Base-by-base conservation (phyloP, 306 rosid species). In the Corylus avellana region DNA sequence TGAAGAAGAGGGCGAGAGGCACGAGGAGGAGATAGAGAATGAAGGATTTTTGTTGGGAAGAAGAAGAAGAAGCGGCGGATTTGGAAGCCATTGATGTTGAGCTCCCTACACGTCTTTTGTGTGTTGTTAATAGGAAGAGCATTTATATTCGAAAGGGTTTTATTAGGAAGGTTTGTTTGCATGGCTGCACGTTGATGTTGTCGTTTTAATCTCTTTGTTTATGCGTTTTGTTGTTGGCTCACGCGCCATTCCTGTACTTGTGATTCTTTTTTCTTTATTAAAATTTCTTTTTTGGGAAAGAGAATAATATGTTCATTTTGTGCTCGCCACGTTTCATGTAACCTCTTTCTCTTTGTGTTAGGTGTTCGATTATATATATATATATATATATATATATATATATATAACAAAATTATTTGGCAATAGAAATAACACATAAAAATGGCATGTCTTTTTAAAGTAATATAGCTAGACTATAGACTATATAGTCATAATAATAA, bases 41-140 rank as follows among this genome's bases (percentile, higher is more conserved):
- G 55, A 84, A 81, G 77, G 47, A 22, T 12, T 67, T 77, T 75
- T 12, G 79, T 37, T 74, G 86, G 17, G 86, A 74, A 63, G 61
- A 75, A 55, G 71, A 29, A 54, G 86, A 74, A 63, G 61, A 75
- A 55, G 71, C 18, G 59, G 69, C 64, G 47, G 42, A 42, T 53
- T 77, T 83, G 25, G 83, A 76, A 72, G 77, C 77, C 97, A 91
- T 81, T 29, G 64, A 32, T 63, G 5, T 32, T 44, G 18, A 77
- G 66, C 51, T 75, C 4, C 39, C 44, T 18, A n/a, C 72, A 32
- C 35, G 67, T 47, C 58, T 27, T 16, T 29, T 73, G 71, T 66
- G 56, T 29, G 29, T 51, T 25, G 59, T 8, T 29, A 50, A 8
- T 0, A 77, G 27, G 13, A 73, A 20, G 75, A 35, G 68, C 44